A percentile compares a stretch with the other conserved stretches of the same genome.
Evolutionary conservation across 2,329 filamentous ascomycete genomes (phyloP).

Genomic region (Trichoderma semiorbis): DNA sequence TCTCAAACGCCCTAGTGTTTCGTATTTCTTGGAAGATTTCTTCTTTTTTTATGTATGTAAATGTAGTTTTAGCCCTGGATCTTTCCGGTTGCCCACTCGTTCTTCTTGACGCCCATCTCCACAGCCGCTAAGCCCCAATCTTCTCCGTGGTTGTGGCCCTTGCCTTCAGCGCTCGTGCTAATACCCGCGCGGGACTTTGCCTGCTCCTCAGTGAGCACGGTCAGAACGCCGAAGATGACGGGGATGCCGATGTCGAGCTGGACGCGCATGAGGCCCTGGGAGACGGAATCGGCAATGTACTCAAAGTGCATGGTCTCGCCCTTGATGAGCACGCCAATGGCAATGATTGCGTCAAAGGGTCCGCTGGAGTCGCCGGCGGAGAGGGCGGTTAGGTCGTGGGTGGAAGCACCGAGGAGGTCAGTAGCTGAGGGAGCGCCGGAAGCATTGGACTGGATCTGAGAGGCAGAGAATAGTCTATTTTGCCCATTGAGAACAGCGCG

Average conservation of each 20-base stretch:
- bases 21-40: not conserved
- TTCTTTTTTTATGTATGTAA: not conserved
- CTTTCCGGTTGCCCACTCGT: slow-evolving; percentile 73
- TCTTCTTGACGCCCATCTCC: slow-evolving; percentile 86
- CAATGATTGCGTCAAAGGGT: slow-evolving; percentile 90
- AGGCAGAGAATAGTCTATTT: slow-evolving; percentile 73
- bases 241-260: slow-evolving; percentile 86
- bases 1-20: not conserved
- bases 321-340: slow-evolving; percentile 95
- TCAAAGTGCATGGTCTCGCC: slow-evolving; percentile 99
- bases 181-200: slow-evolving; percentile 81
- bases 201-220: slow-evolving; percentile 84
- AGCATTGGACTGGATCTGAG: slow-evolving; percentile 74
- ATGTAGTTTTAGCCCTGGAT: slow-evolving; percentile 40
- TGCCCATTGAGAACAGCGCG: too few relatives aligned
- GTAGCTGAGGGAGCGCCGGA: slow-evolving; percentile 63
- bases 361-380: slow-evolving; percentile 42
- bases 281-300: slow-evolving; percentile 91
- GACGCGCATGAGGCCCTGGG: slow-evolving; percentile 89
- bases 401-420: slow-evolving; percentile 68
- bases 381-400: slow-evolving; percentile 62
- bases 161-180: slow-evolving; percentile 67
- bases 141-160: slow-evolving; percentile 86
- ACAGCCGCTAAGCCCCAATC: slow-evolving; percentile 96
- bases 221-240: slow-evolving; percentile 88